Evolutionary conservation across 345 rosid species (phyloP), one percentile per base, ranked within the genome.

Genomic region (Arabis alpina): DNA sequence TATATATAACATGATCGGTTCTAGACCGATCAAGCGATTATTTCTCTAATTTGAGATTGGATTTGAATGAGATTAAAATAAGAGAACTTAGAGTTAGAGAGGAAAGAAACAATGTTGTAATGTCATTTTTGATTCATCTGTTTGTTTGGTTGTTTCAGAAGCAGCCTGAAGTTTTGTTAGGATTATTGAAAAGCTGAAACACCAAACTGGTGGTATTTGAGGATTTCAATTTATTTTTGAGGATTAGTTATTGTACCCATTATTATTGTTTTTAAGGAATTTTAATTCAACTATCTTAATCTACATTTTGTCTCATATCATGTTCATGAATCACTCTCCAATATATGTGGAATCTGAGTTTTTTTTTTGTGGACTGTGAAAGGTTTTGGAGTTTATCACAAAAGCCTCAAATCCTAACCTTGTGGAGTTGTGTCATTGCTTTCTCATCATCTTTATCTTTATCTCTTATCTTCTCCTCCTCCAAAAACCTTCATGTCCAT

Each of bases 141-240:
- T 73, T 64, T 40, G 1, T 15, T 73, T 56, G 66, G 54, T 58
- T 73, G 77, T 65, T 65, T 65, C 54, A 65, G 66, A 51, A 66
- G 62, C 55, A 66, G 47, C 68, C 73, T 74, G 56, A 67, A 74
- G 78, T 74, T 74, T 67, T 74, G 73, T 6, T 74, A 73, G 77
- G 71, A 65, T 41, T 41, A 58, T 66, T 64, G 61, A 55, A 61
- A 61, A 45, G 39, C 15, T 28, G 39, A 44, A 10, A 12, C 67
- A 62, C 67, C 54, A 62, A 14, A 64, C 13, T 53, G 76, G 47
- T 57, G 14, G 54, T 57, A 23, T 19, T 63, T 54, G 69, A 54
- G 54, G 27, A 63, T 45, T 30, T 71, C 49, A 7, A 45, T 64
- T 25, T 27, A 3, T 24, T 72, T 12, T 64, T 39, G 52, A 72